Conservation (phyloP, 306 rosid genomes). For the Corylus americana region DNA sequence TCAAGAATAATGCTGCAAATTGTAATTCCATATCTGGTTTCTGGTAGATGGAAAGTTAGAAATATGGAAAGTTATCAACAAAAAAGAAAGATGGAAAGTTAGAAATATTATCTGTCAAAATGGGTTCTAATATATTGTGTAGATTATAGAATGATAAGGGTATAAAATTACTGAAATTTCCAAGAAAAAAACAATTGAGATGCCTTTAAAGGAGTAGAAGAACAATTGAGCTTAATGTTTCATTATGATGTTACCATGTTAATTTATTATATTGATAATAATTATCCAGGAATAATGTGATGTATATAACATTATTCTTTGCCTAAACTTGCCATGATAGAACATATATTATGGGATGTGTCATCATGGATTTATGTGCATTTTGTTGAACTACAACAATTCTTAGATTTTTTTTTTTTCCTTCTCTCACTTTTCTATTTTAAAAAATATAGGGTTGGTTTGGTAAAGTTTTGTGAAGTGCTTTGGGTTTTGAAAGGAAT, state of each 20-base stretch:
- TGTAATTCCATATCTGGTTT: no score
- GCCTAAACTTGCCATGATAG: background rate
- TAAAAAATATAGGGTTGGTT: no score
- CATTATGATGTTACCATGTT: background rate
- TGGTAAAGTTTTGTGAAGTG: no score
- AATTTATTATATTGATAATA: background rate
- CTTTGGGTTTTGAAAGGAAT: no score
- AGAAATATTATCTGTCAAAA: no score
- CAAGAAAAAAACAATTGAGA: no score
- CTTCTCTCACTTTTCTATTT: background rate
- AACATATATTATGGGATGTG: background rate
- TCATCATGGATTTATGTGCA: background rate
- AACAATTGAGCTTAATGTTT: background rate
- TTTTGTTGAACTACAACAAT: background rate
- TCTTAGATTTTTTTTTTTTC: background rate
- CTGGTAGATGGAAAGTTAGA: background rate
- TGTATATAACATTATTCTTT: background rate
- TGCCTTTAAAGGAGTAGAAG: background rate
- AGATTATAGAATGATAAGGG: background rate
- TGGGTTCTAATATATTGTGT: background rate
- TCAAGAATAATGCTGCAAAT: background rate
- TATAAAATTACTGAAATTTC: no score
- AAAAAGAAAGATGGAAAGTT: background rate
- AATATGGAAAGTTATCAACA: no score
- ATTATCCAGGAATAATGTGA: background rate